phyloP scores from a whole-genome alignment of 768 basidiomycete genomes.

The Trametes gibbosa region DNA sequence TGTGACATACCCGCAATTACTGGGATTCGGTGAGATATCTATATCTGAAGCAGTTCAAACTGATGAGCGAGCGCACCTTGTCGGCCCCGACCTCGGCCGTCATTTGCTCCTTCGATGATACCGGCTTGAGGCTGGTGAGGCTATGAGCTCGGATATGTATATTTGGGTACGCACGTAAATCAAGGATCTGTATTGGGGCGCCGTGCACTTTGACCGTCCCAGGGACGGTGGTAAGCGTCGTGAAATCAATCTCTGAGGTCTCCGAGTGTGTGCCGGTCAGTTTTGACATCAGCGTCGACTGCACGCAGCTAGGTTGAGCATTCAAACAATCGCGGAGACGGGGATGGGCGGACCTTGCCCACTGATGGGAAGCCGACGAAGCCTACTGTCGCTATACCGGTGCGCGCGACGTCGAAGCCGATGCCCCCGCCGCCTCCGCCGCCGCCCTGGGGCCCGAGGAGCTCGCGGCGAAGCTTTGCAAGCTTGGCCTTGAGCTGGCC shows the following conservation, averaged over 20 bases:
- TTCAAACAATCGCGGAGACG: background rate
- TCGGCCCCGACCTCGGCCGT: conserved; percentile 86
- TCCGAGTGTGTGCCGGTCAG: conserved; percentile 96
- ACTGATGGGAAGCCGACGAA: conserved; percentile 94
- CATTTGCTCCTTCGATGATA: conserved; percentile 84
- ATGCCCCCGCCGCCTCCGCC: conserved; percentile 87
- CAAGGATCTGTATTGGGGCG: conserved; percentile 92
- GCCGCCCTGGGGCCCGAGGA: conserved; percentile 72
- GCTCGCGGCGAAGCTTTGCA: conserved; percentile 92
- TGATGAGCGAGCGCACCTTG: conserved; percentile 57
- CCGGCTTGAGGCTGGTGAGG: conserved; percentile 56
- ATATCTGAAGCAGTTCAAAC: background rate
- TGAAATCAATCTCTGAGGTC: conserved; percentile 95
- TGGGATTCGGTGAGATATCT: background rate
- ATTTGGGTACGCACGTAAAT: conserved; percentile 63
- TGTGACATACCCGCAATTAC: conserved; percentile 79
- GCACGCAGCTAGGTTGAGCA: conserved; percentile 12
- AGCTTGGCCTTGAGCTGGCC: conserved; percentile 98
- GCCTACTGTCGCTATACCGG: conserved; percentile 95
- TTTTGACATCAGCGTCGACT: conserved; percentile 95
- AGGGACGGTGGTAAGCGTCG: conserved; percentile 92
- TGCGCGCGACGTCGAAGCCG: conserved; percentile 98
- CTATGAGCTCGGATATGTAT: background rate
- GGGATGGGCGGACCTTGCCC: conserved; percentile 62
- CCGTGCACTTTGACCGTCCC: conserved; percentile 94